phyloP scores from a whole-genome alignment of 2,329 filamentous ascomycete genomes.

The Ampelomyces quisqualis region DNA sequence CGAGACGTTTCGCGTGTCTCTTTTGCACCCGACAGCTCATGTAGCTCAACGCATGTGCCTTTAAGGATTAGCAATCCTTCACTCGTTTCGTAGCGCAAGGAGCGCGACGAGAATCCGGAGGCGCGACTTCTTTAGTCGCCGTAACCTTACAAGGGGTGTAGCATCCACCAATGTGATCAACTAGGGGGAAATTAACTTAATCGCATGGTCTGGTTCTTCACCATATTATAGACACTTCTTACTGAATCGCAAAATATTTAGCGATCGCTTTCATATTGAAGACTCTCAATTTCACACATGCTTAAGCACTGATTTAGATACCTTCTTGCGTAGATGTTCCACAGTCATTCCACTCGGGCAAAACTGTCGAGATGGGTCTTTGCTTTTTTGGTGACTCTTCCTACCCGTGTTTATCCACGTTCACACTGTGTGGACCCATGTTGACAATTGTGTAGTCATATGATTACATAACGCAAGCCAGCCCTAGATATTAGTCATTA shows the following conservation, averaged over 20 bases:
- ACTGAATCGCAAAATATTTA: too few relatives aligned
- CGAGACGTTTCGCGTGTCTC: too few relatives aligned
- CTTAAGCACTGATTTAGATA: background rate
- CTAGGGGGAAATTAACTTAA: background rate
- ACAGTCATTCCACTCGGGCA: background rate
- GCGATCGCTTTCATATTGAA: too few relatives aligned
- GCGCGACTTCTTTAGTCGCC: background rate
- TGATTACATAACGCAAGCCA: background rate
- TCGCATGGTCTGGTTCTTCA: background rate
- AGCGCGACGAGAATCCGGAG: background rate
- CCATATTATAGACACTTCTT: background rate
- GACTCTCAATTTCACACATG: too few relatives aligned
- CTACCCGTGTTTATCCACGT: background rate
- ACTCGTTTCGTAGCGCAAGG: background rate
- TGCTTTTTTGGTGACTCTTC: background rate
- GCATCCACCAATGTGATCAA: background rate
- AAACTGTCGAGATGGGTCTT: background rate
- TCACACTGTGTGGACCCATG: background rate
- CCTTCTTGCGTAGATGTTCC: background rate
- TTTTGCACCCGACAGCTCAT: too few relatives aligned
- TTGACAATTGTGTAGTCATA: background rate
- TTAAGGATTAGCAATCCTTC: too few relatives aligned
- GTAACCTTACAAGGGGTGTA: background rate
- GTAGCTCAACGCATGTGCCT: too few relatives aligned
- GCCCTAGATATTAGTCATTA: background rate